Evolutionary conservation across 2,329 filamentous ascomycete genomes (phyloP).

Genomic region (Cryphonectria japonica): DNA sequence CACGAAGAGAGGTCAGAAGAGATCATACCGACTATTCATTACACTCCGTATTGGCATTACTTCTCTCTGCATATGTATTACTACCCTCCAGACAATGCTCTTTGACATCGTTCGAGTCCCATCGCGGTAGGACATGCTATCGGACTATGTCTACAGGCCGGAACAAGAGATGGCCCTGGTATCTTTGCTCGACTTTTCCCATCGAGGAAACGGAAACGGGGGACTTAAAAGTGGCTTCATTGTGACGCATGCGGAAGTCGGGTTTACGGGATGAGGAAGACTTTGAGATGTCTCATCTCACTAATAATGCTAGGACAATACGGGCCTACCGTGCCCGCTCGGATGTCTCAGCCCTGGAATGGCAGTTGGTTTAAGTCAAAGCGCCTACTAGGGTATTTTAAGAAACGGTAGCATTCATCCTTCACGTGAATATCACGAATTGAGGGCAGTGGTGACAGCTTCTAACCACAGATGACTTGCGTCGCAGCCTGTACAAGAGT

Average conservation of each 20-base stretch:
- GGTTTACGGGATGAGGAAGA: not conserved
- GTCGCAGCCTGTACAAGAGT: too few species aligned
- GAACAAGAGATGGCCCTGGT: not conserved
- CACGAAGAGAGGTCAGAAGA: not conserved
- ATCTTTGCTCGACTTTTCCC: not conserved
- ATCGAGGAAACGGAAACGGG: not conserved
- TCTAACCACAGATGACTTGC: too few species aligned
- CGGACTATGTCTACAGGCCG: not conserved
- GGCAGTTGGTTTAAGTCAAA: not conserved
- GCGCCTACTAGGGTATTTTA: not conserved
- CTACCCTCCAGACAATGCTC: not conserved
- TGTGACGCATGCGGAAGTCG: not conserved
- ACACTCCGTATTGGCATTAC: not conserved
- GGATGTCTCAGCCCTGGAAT: not conserved
- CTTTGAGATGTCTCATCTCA: not conserved
- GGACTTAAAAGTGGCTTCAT: not conserved
- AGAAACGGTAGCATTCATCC: too few species aligned
- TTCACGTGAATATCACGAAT: too few species aligned
- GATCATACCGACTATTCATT: not conserved
- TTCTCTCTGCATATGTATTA: not conserved
- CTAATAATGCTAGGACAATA: not conserved
- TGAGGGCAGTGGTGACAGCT: too few species aligned
- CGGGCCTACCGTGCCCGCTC: not conserved
- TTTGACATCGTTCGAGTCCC: not conserved
- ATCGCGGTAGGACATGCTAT: not conserved